Evolutionary conservation across 2,329 filamentous ascomycete species (phyloP), one percentile per base, ranked within the genome.

Genomic region (Dothiorella sarmentorum): DNA sequence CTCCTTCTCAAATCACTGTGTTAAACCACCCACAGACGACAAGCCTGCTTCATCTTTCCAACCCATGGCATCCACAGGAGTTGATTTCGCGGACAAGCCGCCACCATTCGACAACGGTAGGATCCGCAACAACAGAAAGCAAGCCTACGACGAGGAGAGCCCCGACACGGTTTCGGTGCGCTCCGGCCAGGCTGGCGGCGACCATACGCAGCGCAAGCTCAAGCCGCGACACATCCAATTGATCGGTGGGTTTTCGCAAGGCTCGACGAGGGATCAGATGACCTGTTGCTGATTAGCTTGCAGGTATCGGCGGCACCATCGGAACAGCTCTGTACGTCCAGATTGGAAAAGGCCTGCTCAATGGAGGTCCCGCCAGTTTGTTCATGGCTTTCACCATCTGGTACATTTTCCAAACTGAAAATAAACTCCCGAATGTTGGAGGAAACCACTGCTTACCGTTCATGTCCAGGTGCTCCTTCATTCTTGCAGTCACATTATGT

Each of bases 311-410:
- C 51, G 75, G 76, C 35, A 78, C 76, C 0, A 78, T 79, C 62
- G 76, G 76, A 24, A 78, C 76, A n/a, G 76, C 75, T 0, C 67
- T 78, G 2, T 79, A 77, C 62, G 76, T 79, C 7, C 75, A 77
- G 56, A 79, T 78, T 56, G 76, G 76, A 26, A 68, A 67, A 47
- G 75, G 76, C 20, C 63, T 79, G 61, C 69, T 78, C 66, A 77
- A 77, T 64, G 76, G 76, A 29, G 76, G 76, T 5, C 76, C 76
- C 10, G 76, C 61, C n/a, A 75, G 74, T 56, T 65, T 78, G 55
- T 79, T 79, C 63, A 61, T 78, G 26, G 76, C 76, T 4, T 78
- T 78, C 61, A 72, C 74, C 4, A 65, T 78, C 33, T 79, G 76
- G 76, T 74, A 66, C 1, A 35, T 47, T 13, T 33, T 33, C 27